Base-by-base conservation (phyloP, 768 basidiomycete genomes). In the Coprinellus aureogranulatus region DNA sequence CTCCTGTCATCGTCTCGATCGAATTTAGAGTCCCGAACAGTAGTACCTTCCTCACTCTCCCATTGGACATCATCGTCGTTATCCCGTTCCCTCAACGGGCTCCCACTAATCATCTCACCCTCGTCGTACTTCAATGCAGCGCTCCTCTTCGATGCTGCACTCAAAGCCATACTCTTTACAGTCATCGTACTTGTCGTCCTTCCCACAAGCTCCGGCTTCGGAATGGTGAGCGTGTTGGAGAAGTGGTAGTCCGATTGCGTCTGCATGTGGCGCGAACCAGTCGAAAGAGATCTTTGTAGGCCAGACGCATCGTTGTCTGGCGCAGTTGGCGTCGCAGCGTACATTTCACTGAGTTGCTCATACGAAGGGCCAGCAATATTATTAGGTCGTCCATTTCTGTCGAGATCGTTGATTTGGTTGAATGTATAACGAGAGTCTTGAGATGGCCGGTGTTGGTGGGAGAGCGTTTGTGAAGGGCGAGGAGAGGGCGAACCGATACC, bases 291-390 rank as follows among this genome's bases (percentile, higher is more conserved):
- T n/a, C n/a, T n/a, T n/a, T n/a, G n/a, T n/a, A n/a, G n/a, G n/a
- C n/a, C n/a, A n/a, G n/a, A n/a, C n/a, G n/a, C n/a, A n/a, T n/a
- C n/a, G n/a, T n/a, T n/a, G n/a, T n/a, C n/a, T n/a, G n/a, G n/a
- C n/a, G n/a, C n/a, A n/a, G n/a, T n/a, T n/a, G n/a, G n/a, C n/a
- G n/a, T n/a, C n/a, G n/a, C n/a, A n/a, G n/a, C n/a, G n/a, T n/a
- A 40, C 45, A 48, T 47, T 14, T 30, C 44, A 22, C 34, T 53
- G 20, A 75, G 63, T 50, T 77, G 70, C 58, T 80, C 79, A 55
- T 78, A 78, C 2, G 78, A 74, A 2, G 74, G 77, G 1, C 80
- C 77, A 12, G 71, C 76, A 16, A 79, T 68, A 8, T 68, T 70
- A 16, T 70, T 44, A 14, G 22, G 46, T 49, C 42, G 54, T 18